Conservation (phyloP, 2,329 filamentous ascomycete species). For the Ophiostoma tasmaniense region DNA sequence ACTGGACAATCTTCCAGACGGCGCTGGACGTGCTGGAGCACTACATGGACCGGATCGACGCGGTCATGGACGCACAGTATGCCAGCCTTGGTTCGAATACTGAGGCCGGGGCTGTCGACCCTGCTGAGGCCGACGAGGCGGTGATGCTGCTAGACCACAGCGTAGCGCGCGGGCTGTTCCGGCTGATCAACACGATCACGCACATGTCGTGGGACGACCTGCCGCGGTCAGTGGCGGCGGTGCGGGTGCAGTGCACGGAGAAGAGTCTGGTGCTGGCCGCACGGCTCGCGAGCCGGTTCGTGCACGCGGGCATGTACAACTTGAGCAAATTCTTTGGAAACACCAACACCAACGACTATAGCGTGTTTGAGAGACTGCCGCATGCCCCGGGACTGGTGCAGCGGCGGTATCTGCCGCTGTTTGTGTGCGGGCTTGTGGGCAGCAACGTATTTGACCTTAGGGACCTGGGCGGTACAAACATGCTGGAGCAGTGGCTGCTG, state of each 20-base stretch:
- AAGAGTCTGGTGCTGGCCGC: conserved; percentile 38
- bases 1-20: conserved; percentile 40
- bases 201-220: conserved; percentile 12
- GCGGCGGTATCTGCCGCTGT: conserved; percentile 42
- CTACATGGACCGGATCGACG: conserved; percentile 39
- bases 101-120: conserved; percentile 24
- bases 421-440: conserved; percentile 42
- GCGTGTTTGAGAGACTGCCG: conserved; percentile 39
- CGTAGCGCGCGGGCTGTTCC: conserved; percentile 39
- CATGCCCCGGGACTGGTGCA: conserved; percentile 33
- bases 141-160: conserved; percentile 42
- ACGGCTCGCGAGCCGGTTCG: conserved; percentile 33
- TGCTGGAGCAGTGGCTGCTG: conserved; percentile 45
- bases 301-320: conserved; percentile 35
- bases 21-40: conserved; percentile 40
- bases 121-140: conserved; percentile 40
- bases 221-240: neutral
- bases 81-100: conserved; percentile 28
- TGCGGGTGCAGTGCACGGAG: conserved; percentile 32
- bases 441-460: conserved; percentile 39
- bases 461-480: conserved; percentile 34
- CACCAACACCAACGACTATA: conserved; percentile 33
- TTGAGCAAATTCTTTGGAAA: conserved; percentile 38
- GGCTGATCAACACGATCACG: conserved; percentile 28
- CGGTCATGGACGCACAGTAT: conserved; percentile 33